phyloP scores from a whole-genome alignment of 306 rosid species.

The Betula pendula region DNA sequence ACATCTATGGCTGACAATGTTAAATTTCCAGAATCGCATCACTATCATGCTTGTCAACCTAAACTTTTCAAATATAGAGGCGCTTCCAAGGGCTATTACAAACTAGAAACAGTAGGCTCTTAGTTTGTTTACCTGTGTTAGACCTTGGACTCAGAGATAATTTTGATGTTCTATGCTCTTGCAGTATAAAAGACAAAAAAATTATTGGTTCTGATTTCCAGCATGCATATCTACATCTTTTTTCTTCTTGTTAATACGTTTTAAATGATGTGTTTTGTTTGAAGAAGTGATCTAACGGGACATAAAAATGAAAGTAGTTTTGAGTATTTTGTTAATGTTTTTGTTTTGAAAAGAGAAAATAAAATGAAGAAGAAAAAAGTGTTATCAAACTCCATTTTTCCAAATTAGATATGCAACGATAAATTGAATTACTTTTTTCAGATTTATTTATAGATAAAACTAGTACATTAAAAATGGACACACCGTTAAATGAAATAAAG shows the following conservation, averaged over 20 bases:
- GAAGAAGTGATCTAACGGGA: too few relatives aligned
- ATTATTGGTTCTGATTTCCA: neutral
- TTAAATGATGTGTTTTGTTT: too few relatives aligned
- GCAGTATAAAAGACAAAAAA: neutral
- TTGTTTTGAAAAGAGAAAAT: too few relatives aligned
- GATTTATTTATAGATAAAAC: neutral
- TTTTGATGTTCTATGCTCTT: neutral
- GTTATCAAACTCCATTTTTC: neutral
- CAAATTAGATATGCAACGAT: slow-evolving; percentile 16
- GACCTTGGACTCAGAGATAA: neutral
- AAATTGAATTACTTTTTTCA: neutral
- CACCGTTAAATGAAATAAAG: slow-evolving; percentile 22
- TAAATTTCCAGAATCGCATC: neutral
- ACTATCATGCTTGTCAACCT: neutral
- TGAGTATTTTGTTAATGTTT: too few relatives aligned
- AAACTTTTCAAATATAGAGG: neutral
- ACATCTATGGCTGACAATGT: neutral
- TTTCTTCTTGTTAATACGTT: too few relatives aligned
- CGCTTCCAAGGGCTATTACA: neutral
- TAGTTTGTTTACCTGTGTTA: neutral
- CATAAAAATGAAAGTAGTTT: too few relatives aligned
- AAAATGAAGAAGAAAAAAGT: too few relatives aligned
- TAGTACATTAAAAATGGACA: slow-evolving; percentile 15
- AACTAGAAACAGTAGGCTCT: neutral
- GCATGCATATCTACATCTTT: neutral